Base-by-base conservation (phyloP, 208 protist genomes). In the Naegleria gruberi region DNA sequence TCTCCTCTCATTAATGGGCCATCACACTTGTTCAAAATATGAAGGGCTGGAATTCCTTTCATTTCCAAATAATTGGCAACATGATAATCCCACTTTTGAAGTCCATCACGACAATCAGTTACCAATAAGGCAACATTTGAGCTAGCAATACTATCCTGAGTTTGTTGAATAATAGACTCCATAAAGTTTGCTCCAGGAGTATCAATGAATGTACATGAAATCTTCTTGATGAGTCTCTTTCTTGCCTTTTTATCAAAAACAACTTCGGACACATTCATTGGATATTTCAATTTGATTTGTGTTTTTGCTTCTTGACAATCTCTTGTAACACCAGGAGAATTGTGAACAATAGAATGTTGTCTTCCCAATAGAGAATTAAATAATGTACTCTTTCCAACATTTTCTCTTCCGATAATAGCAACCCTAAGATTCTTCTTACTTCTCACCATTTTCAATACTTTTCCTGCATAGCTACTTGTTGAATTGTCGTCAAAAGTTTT, bases 351-450 rank as follows among this genome's bases (percentile, higher is more conserved):
- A 17, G 92, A 81, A 74, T 89, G 83, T 42, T 89, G 46, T 55
- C 77, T 65, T 40, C 86, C 89, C 0, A 90, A 73, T n/a, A 93
- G n/a, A 83, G 77, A 44, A 89, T 93, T 93, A 57, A 98, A 93
- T 7, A 98, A 92, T 55, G 96, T 98, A 37, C 94, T 97, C 90
- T 98, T 98, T 40, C 97, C 97, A 90, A 94, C 95, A 92, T 98
- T 98, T 46, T 96, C 96, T 87, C 96, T 94, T 44, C 97, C 97
- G 7, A 98, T 94, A 42, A 98, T 94, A 0, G 95, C 96, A 43
- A 98, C 94, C 23, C 96, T 94, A 84, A 98, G n/a, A 37, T 77
- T 77, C 34, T 77, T 5, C 34, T 77, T 77, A 77, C 65, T 77
- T n/a, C 30, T 19, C 10, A 77, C 30, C 0, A 77, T 6, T 77